Percentiles rank a stretch among this genome's conserved stretches.
phyloP scores from a whole-genome alignment of 225 moss, liverwort and hornwort genomes.

The Thuidium tamariscinum region DNA sequence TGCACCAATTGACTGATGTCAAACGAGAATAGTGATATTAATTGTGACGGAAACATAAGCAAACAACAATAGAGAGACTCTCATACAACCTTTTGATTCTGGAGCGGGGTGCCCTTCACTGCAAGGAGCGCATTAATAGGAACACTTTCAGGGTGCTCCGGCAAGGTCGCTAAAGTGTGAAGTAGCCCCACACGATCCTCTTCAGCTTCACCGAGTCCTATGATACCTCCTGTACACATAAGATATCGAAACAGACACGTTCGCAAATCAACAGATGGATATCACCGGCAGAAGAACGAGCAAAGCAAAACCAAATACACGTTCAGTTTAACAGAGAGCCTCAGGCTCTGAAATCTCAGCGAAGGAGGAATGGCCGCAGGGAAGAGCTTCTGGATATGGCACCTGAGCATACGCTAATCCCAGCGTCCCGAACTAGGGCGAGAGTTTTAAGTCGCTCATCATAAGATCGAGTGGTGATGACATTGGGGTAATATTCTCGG shows the following conservation, averaged over 20 bases:
- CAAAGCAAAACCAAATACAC: neutral
- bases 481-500: constrained; percentile 73
- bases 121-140: constrained; percentile 95
- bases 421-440: constrained; percentile 78
- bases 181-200: constrained; percentile 93
- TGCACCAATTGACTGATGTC: neutral
- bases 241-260: neutral
- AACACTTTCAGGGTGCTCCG: constrained; percentile 97
- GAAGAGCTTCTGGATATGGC: neutral
- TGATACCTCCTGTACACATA: constrained; percentile 71
- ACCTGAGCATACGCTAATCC: constrained; percentile 99
- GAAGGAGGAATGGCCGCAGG: neutral
- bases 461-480: constrained; percentile 84
- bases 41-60: neutral
- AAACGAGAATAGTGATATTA: neutral
- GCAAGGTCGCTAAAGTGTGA: constrained; percentile 87
- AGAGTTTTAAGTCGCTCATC: constrained; percentile 96
- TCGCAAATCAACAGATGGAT: neutral
- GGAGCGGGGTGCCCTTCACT: constrained; percentile 84
- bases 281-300: neutral
- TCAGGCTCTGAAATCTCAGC: neutral
- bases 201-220: constrained; percentile 91
- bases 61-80: neutral
- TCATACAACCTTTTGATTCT: constrained; percentile 61
- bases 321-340: neutral